phyloP scores from a whole-genome alignment of 2,329 filamentous ascomycete genomes.

The Colletotrichum sp. region DNA sequence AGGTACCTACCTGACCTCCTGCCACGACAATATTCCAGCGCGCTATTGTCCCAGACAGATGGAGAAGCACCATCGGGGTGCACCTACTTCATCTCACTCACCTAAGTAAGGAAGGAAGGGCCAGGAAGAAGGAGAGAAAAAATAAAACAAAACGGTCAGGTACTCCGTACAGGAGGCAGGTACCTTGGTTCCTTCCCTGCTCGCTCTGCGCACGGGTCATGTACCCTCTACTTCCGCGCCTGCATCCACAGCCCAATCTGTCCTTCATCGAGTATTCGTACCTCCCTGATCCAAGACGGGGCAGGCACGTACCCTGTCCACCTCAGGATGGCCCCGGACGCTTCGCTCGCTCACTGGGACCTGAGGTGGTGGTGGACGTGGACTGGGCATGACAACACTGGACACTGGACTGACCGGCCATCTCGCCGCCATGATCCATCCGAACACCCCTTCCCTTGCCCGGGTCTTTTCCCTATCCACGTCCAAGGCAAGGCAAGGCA shows the following conservation, averaged over 20 bases:
- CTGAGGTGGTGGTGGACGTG: not conserved
- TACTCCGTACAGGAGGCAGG: not conserved
- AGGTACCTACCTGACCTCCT: not conserved
- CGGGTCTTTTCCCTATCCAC: not conserved
- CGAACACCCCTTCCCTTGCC: slow-evolving; percentile 1
- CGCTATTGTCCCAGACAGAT: not conserved
- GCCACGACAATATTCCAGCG: not conserved
- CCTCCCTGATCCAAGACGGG: not conserved
- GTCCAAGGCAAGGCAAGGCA: not conserved
- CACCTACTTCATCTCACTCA: not conserved
- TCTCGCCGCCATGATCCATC: slow-evolving; percentile 12
- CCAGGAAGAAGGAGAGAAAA: not conserved
- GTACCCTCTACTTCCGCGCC: not conserved
- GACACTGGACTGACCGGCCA: not conserved
- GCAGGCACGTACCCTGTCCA: not conserved
- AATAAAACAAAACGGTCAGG: not conserved
- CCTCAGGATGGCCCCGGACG: not conserved
- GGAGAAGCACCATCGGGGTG: not conserved
- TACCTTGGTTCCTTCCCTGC: not conserved
- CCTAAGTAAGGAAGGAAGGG: not conserved
- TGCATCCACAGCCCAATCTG: not conserved
- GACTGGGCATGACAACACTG: not conserved
- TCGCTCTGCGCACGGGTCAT: not conserved
- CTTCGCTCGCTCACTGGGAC: not conserved
- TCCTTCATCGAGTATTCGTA: not conserved